phyloP scores from a whole-genome alignment of 306 rosid genomes.

The Sicyos edulis region DNA sequence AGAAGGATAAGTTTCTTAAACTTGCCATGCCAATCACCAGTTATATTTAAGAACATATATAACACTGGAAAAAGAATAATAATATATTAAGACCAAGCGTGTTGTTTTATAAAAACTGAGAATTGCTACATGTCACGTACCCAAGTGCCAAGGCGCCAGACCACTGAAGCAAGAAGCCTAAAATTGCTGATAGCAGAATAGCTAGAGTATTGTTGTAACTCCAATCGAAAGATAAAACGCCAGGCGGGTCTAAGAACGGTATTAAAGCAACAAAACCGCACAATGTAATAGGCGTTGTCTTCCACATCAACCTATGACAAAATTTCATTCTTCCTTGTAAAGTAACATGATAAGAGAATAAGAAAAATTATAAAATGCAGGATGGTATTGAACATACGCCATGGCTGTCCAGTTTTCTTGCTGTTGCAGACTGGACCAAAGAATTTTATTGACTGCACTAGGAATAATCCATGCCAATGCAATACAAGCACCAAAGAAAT shows the following conservation, averaged over 20 bases:
- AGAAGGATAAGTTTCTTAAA: background rate
- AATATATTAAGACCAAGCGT: background rate
- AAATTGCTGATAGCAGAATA: constrained; percentile 62
- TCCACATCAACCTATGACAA: constrained; percentile 76
- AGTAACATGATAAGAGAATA: constrained; percentile 4
- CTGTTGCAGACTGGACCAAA: constrained; percentile 83
- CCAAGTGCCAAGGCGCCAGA: constrained; percentile 87
- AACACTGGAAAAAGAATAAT: background rate
- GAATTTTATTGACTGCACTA: constrained; percentile 73
- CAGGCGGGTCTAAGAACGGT: constrained; percentile 81
- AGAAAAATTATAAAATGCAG: background rate
- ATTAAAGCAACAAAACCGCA: constrained; percentile 51
- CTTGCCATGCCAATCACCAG: background rate
- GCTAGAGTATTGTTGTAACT: constrained; percentile 45
- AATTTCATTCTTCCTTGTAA: constrained; percentile 22
- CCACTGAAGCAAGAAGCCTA: constrained; percentile 93
- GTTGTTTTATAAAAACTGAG: background rate
- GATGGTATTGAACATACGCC: constrained; percentile 39
- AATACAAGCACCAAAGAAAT: constrained; percentile 64
- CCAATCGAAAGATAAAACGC: constrained; percentile 62
- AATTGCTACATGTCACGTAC: constrained; percentile 33
- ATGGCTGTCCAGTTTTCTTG: constrained; percentile 84
- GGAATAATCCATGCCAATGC: constrained; percentile 85
- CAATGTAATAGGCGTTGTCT: constrained; percentile 77
- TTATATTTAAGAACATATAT: constrained; percentile 10